Percentiles rank a stretch among this genome's conserved stretches.
Conservation (phyloP, 768 basidiomycete species). For the Auricularia sp. region DNA sequence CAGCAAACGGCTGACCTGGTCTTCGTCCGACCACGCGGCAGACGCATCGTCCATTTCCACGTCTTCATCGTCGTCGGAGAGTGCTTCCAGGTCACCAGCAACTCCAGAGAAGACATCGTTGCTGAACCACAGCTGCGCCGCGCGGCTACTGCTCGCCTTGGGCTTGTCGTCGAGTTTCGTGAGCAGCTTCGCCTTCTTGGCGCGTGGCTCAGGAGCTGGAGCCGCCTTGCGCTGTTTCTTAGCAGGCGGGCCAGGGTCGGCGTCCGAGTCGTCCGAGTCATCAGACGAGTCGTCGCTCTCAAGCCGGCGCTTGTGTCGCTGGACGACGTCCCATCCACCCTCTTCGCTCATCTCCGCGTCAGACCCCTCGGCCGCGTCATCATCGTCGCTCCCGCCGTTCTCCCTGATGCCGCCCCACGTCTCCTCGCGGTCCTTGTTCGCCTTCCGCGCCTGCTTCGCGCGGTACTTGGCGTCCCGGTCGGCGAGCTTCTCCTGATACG, state of each 20-base stretch:
- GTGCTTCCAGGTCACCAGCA: conserved; percentile 33
- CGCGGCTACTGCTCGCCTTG: conserved; percentile 31
- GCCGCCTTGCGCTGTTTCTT: conserved; percentile 24
- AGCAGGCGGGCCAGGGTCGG: conserved; percentile 17
- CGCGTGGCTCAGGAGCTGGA: background rate
- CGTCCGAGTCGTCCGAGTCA: conserved; percentile 42
- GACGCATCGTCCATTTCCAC: conserved; percentile 23
- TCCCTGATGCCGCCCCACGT: conserved; percentile 65
- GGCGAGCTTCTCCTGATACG: conserved; percentile 67
- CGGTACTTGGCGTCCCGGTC: conserved; percentile 84
- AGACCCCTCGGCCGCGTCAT: conserved; percentile 23
- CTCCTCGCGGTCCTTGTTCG: conserved; percentile 61
- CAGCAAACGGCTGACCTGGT: conserved; percentile 16
- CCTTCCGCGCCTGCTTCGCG: conserved; percentile 65
- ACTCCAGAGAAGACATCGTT: conserved; percentile 77
- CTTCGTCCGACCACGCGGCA: conserved; percentile 16
- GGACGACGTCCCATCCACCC: conserved; percentile 66
- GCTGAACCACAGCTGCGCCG: conserved; percentile 89
- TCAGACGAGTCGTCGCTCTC: conserved; percentile 34
- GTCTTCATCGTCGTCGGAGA: conserved; percentile 27
- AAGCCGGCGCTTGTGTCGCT: conserved; percentile 39
- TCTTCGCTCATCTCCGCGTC: conserved; percentile 28
- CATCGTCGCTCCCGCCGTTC: conserved; percentile 31
- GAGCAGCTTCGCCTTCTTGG: conserved; percentile 44
- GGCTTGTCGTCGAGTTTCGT: conserved; percentile 33